A percentile compares a stretch with the other conserved stretches of the same genome.
These are phyloP conservation scores for Graphilbum sp. DNA, from an alignment of 2,329 filamentous ascomycete species.

Conservation along the genomic window DNA sequence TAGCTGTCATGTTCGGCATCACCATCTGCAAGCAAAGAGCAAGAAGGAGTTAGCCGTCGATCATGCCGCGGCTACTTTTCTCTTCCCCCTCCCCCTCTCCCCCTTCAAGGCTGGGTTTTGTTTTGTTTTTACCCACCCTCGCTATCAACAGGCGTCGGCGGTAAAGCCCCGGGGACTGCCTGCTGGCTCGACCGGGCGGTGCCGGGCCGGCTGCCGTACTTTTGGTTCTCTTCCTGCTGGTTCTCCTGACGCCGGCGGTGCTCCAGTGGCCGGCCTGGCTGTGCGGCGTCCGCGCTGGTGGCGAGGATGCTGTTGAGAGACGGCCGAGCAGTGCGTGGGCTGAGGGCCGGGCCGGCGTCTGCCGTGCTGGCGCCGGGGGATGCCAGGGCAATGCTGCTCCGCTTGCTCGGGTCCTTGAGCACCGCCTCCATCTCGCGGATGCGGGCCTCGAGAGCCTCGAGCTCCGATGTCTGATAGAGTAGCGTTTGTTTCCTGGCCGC, in stretches of 20 bases:
- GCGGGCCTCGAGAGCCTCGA: conserved; percentile 70
- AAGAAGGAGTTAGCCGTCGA: not conserved
- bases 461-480: conserved; percentile 56
- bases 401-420: conserved; percentile 30
- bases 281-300: not conserved
- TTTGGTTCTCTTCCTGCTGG: conserved; percentile 7
- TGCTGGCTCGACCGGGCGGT: conserved; percentile 32
- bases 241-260: conserved; percentile 5
- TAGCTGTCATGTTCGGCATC: not conserved
- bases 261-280: conserved; percentile 6
- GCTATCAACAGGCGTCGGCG: conserved; percentile 42
- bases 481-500: conserved; percentile 59
- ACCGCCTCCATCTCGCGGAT: conserved; percentile 75
- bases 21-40: not conserved
- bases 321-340: conserved; percentile 15
- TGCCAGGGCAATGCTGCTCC: not conserved
- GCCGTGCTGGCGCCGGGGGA: not conserved
- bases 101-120: not conserved
- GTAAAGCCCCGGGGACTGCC: conserved; percentile 40
- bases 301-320: conserved; percentile 14
- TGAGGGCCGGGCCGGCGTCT: conserved; percentile 5
- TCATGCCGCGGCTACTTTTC: not conserved
- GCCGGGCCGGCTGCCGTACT: conserved; percentile 34
- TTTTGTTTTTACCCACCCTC: conserved; percentile 43
- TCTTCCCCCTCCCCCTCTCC: not conserved